These are phyloP conservation scores for Crepidotus sp. DNA, from an alignment of 1,284 basidiomycete genomes.

Conservation along the genomic window DNA sequence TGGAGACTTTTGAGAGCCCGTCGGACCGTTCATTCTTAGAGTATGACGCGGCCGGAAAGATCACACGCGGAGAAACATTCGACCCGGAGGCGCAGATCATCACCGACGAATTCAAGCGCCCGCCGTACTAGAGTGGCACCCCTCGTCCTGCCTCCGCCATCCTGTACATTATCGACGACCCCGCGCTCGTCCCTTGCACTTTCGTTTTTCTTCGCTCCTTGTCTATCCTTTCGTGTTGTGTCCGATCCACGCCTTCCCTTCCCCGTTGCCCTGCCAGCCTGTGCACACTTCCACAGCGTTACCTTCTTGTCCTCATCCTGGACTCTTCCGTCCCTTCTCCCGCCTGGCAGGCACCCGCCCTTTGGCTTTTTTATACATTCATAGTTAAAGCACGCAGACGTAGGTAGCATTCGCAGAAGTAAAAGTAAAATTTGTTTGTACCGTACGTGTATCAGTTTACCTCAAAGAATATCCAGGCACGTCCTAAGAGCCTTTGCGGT, in stretches of 20 bases:
- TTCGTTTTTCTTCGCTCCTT: not conserved
- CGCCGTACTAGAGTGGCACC: slow-evolving; percentile 38
- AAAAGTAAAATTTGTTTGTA: slow-evolving; percentile 15
- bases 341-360: slow-evolving; percentile 4
- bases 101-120: slow-evolving; percentile 54
- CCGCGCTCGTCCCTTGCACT: not conserved
- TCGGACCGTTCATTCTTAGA: slow-evolving; percentile 20
- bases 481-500: no score
- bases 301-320: slow-evolving; percentile 6
- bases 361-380: slow-evolving; percentile 1
- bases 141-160: not conserved
- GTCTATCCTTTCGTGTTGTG: not conserved
- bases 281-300: not conserved
- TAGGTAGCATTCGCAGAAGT: not conserved
- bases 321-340: slow-evolving; percentile 1
- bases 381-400: not conserved
- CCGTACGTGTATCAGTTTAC: slow-evolving; percentile 10
- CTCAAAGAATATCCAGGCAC: no score
- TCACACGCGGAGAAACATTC: slow-evolving; percentile 23
- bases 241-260: not conserved
- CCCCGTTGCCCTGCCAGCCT: slow-evolving; percentile 1
- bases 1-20: slow-evolving; percentile 34
- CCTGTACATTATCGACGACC: slow-evolving; percentile 6
- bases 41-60: slow-evolving; percentile 18
- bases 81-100: slow-evolving; percentile 52